Evolutionary conservation across 176 grass and related monocot species (phyloP).

Genomic region (Carex scoparia): DNA sequence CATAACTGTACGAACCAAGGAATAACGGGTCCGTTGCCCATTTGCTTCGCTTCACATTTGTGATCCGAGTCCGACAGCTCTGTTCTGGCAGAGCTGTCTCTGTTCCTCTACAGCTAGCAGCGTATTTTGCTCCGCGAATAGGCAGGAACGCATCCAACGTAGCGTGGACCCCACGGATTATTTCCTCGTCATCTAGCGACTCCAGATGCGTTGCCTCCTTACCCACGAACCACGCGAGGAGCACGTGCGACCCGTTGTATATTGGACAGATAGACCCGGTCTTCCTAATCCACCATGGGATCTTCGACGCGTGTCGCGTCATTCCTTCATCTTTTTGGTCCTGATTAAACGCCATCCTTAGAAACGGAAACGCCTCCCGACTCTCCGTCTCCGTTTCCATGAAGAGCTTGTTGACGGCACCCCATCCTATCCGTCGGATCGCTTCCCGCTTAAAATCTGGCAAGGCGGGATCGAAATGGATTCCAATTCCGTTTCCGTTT

Average conservation of each 20-base stretch:
- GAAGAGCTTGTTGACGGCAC: constrained; percentile 75
- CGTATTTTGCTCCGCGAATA: not conserved
- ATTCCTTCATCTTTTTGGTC: constrained; percentile 43
- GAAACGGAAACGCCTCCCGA: not conserved
- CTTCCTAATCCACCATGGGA: constrained; percentile 74
- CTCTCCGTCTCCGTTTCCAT: constrained; percentile 43
- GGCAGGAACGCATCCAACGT: constrained; percentile 45
- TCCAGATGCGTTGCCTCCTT: constrained; percentile 71
- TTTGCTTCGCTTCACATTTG: constrained; percentile 45
- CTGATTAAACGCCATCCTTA: constrained; percentile 27
- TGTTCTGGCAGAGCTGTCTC: not conserved
- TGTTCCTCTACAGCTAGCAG: not conserved
- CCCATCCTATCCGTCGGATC: constrained; percentile 65
- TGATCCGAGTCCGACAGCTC: constrained; percentile 39
- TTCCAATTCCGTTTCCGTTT: not conserved
- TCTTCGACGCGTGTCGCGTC: constrained; percentile 27
- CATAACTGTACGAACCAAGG: constrained; percentile 86
- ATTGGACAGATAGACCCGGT: constrained; percentile 64
- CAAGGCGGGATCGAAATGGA: constrained; percentile 65
- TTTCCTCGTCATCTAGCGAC: constrained; percentile 50
- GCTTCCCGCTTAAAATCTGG: constrained; percentile 63
- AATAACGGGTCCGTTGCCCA: constrained; percentile 73
- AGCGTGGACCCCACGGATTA: constrained; percentile 37
- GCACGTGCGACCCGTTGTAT: constrained; percentile 46
- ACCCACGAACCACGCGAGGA: constrained; percentile 75